Base-by-base conservation (phyloP, 495 filamentous ascomycete species). In the Podospora fimiseda region DNA sequence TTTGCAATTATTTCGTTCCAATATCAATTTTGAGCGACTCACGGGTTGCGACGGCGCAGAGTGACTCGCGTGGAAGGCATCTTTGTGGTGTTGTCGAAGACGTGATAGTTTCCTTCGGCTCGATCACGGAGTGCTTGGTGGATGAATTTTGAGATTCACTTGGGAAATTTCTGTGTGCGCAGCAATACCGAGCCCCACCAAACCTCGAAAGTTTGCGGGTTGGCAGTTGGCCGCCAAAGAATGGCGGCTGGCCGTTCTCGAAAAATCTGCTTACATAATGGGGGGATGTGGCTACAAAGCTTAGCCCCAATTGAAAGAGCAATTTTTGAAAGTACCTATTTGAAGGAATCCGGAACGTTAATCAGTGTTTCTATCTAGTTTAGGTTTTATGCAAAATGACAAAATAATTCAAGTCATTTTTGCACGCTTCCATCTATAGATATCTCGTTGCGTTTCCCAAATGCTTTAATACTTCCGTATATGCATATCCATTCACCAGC, bases 1-100 rank as follows among this genome's bases (percentile, higher is more conserved):
- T 37, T 37, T 39, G 27, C 19, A 54, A 24, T 16, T 40, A 61
- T 47, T 48, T 39, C 37, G 33, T 27, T 45, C 23, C n/a, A 18
- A 38, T 24, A 52, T 59, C 15, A 41, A 55, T 43, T 2, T 22
- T 56, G 54, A 50, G 27, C 58, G 63, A 86, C 89, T 80, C 87
- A 94, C 87, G 87, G 85, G 78, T 93, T 91, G 74, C 88, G 85
- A 76, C 89, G 85, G 74, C 89, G 85, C 85, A 90, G 76, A 61
- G 75, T 76, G 55, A 76, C 74, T 68, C 74, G 73, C 65, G 72
- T 70, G 69, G 73, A 70, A 69, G 74, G 73, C 77, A 79, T 80
- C 77, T 70, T 80, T 78, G 77, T 70, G 78, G 76, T 77, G 79
- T 78, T 80, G 72, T 70, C 70, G 70, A 60, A 67, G 66, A 75